Evolutionary conservation across 1,284 basidiomycete genomes (phyloP).

Genomic region (Lentinus polychrous): DNA sequence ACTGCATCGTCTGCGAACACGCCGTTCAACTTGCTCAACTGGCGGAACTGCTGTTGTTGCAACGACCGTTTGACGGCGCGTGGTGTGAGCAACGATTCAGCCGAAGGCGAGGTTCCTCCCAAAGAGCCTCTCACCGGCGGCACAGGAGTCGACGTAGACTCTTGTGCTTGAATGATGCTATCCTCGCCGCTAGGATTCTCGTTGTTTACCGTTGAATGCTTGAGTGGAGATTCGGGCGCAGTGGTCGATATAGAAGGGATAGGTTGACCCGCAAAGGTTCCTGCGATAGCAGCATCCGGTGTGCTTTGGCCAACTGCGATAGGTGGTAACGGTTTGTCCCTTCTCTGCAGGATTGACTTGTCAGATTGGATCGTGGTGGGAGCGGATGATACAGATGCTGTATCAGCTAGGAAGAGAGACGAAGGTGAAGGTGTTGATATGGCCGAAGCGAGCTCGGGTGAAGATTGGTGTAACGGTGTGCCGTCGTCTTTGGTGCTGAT

Average conservation of each 20-base stretch:
- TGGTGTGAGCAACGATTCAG: slow-evolving; percentile 20
- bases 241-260: slow-evolving; percentile 52
- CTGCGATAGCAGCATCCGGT: background rate
- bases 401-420: slow-evolving; percentile 17
- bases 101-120: slow-evolving; percentile 14
- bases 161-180: background rate
- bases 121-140: slow-evolving; percentile 7
- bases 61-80: background rate
- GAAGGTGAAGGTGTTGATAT: slow-evolving; percentile 23
- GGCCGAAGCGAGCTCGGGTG: slow-evolving; percentile 21
- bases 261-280: slow-evolving; percentile 31
- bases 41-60: background rate
- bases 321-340: background rate
- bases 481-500: background rate
- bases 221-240: slow-evolving; percentile 32
- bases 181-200: no score
- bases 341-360: background rate
- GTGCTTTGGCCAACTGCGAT: background rate
- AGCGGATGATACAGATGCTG: slow-evolving; percentile 21
- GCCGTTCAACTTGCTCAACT: background rate
- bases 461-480: slow-evolving; percentile 8
- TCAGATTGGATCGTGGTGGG: slow-evolving; percentile 21
- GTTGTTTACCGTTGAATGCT: background rate
- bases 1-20: slow-evolving; percentile 5
- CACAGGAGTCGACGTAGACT: background rate